A percentile compares a stretch with the other conserved stretches of the same genome.
These are phyloP conservation scores for Arthroderma sp. DNA, from an alignment of 2,329 filamentous ascomycete species.

Conservation along the genomic window DNA sequence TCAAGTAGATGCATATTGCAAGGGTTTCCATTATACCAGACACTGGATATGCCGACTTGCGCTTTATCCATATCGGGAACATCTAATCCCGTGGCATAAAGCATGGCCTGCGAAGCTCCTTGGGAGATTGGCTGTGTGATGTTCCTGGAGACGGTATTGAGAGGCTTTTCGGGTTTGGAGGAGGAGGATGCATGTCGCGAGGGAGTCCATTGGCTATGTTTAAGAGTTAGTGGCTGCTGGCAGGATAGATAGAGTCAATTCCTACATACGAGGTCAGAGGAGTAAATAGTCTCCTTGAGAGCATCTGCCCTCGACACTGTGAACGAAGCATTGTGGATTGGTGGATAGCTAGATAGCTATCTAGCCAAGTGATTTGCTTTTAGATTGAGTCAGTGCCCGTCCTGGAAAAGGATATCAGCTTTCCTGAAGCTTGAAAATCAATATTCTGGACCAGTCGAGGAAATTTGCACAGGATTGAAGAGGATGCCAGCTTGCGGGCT, in stretches of 20 bases:
- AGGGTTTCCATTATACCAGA: slow-evolving; percentile 96
- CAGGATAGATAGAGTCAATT: too few relatives aligned
- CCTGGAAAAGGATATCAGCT: too few relatives aligned
- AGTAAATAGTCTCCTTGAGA: slow-evolving; percentile 5
- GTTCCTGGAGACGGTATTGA: slow-evolving; percentile 71
- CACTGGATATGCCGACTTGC: slow-evolving; percentile 93
- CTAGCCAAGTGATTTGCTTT: too few relatives aligned
- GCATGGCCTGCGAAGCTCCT: slow-evolving; percentile 96
- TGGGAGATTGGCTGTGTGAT: slow-evolving; percentile 98
- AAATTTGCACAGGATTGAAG: too few relatives aligned
- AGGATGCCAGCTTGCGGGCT: too few relatives aligned
- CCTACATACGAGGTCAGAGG: slow-evolving; percentile 6
- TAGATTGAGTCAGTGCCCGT: too few relatives aligned
- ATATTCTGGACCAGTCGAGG: too few relatives aligned
- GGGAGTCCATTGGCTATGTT: not conserved
- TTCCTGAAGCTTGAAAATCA: too few relatives aligned
- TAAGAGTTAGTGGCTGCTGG: too few relatives aligned
- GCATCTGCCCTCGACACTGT: slow-evolving; percentile 5
- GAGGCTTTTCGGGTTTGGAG: slow-evolving; percentile 18
- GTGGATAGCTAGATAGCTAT: too few relatives aligned
- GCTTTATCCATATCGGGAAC: slow-evolving; percentile 89
- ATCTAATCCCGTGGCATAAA: slow-evolving; percentile 83
- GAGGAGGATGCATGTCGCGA: slow-evolving; percentile 8
- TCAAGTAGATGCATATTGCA: slow-evolving; percentile 99
- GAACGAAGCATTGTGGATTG: slow-evolving; percentile 8